These are phyloP conservation scores for Nakazawaea laoshanensis DNA, from an alignment of 805 yeast genomes.

Conservation along the genomic window DNA sequence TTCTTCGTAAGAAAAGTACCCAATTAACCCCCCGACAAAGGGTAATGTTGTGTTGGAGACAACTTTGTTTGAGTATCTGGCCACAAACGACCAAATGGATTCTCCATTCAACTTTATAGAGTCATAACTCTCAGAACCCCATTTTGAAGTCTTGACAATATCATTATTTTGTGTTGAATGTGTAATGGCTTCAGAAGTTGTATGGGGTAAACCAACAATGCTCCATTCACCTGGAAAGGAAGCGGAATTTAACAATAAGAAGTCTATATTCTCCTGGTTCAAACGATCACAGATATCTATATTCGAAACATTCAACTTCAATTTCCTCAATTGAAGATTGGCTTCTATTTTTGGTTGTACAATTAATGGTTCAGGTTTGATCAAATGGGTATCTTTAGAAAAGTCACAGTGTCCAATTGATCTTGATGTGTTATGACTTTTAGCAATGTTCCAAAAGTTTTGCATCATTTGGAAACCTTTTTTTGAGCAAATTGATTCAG, in stretches of 20 bases:
- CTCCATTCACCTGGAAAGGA: slow-evolving; percentile 84
- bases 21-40: slow-evolving; percentile 87
- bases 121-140: slow-evolving; percentile 14
- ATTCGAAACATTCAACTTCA: slow-evolving; percentile 16
- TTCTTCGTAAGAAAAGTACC: slow-evolving; percentile 83
- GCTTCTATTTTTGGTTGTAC: not conserved
- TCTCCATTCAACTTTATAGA: slow-evolving; percentile 7
- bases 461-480: slow-evolving; percentile 49
- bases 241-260: slow-evolving; percentile 68
- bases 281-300: slow-evolving; percentile 46
- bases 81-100: slow-evolving; percentile 46
- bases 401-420: not conserved
- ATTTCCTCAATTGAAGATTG: slow-evolving; percentile 2
- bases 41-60: slow-evolving; percentile 40
- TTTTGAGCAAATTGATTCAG: slow-evolving; percentile 84
- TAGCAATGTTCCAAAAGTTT: slow-evolving; percentile 54
- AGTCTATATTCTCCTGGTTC: slow-evolving; percentile 27
- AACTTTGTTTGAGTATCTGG: slow-evolving; percentile 34
- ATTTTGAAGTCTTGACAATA: slow-evolving; percentile 20
- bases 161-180: slow-evolving; percentile 46
- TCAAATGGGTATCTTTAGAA: slow-evolving; percentile 15
- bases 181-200: slow-evolving; percentile 39
- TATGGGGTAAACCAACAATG: slow-evolving; percentile 63
- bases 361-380: slow-evolving; percentile 16
- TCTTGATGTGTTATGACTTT: slow-evolving; percentile 19